These are phyloP conservation scores for Triangularia setosa DNA, from an alignment of 2,329 filamentous ascomycete species.

Conservation along the genomic window DNA sequence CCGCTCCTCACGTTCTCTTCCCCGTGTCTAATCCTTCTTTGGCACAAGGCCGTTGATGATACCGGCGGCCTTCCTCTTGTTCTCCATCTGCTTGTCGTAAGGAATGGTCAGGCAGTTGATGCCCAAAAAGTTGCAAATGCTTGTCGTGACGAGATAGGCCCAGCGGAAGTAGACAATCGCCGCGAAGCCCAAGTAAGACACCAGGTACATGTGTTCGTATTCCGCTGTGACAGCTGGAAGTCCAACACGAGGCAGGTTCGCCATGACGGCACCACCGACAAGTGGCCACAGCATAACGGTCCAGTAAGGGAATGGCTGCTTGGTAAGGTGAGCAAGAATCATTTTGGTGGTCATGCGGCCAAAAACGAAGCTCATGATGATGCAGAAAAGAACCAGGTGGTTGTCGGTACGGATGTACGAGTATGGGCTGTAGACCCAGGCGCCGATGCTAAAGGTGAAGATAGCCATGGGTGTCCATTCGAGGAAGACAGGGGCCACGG, in stretches of 20 bases:
- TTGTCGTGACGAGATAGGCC: conserved; percentile 85
- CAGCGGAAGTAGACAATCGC: conserved; percentile 85
- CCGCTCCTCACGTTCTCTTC: neutral
- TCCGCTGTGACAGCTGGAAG: conserved; percentile 61
- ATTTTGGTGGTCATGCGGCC: conserved; percentile 99
- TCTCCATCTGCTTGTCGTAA: conserved; percentile 54
- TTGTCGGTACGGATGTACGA: conserved; percentile 78
- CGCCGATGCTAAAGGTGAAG: conserved; percentile 68
- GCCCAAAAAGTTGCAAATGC: conserved; percentile 86
- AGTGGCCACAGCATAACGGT: conserved; percentile 86
- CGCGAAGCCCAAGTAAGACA: conserved; percentile 79
- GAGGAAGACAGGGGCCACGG: conserved; percentile 77
- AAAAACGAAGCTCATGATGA: conserved; percentile 95
- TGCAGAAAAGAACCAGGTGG: conserved; percentile 84
- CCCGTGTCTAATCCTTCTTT: conserved; percentile 22
- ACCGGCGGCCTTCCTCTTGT: conserved; percentile 32
- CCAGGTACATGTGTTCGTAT: conserved; percentile 75
- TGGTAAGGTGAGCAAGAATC: conserved; percentile 90
- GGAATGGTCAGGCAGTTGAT: conserved; percentile 94
- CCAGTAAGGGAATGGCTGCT: conserved; percentile 95
- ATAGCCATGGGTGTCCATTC: conserved; percentile 92
- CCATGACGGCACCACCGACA: conserved; percentile 76
- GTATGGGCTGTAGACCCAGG: conserved; percentile 88
- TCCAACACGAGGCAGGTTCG: conserved; percentile 76
- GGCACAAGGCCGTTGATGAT: conserved; percentile 28